Evolutionary conservation across 2,329 filamentous ascomycete species (phyloP).

Genomic region (Ilyonectria sp.): DNA sequence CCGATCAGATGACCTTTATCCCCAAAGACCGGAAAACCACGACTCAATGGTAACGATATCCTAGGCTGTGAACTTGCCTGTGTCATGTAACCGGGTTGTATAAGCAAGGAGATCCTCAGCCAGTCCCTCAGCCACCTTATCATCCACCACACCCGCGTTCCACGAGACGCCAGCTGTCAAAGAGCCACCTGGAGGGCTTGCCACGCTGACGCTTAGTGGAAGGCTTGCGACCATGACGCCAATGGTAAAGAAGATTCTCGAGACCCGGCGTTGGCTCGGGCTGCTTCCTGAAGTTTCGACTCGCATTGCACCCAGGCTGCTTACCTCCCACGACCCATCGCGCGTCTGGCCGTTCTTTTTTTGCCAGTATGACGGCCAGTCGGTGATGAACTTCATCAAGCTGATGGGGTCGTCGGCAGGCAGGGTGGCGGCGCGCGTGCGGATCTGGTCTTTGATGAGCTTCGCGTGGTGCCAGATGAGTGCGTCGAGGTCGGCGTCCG

Average conservation of each 20-base stretch:
- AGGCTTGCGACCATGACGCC: constrained; percentile 60
- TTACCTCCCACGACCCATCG: constrained; percentile 64
- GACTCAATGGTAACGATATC: background rate
- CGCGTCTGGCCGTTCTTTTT: constrained; percentile 60
- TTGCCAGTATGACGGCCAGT: constrained; percentile 60
- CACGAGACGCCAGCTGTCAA: constrained; percentile 63
- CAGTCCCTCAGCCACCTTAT: constrained; percentile 55
- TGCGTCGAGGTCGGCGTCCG: constrained; percentile 39
- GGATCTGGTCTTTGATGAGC: constrained; percentile 54
- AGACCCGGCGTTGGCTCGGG: constrained; percentile 51
- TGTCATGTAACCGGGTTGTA: constrained; percentile 40
- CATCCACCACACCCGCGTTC: constrained; percentile 62
- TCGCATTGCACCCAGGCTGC: constrained; percentile 65
- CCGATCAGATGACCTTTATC: too few species aligned
- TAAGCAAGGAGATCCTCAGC: constrained; percentile 53
- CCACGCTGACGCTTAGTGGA: constrained; percentile 62
- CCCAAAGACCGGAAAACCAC: too few species aligned
- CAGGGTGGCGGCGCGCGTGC: constrained; percentile 51
- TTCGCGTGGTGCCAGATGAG: constrained; percentile 61
- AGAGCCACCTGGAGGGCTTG: constrained; percentile 59
- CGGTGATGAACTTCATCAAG: constrained; percentile 58
- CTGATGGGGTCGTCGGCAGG: constrained; percentile 61
- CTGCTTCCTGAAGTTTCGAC: constrained; percentile 31
- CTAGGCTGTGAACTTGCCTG: constrained; percentile 38
- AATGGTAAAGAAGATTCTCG: constrained; percentile 66